Percentiles rank a stretch among this genome's conserved stretches.
Conservation (phyloP, 2,329 filamentous ascomycete genomes). For the Sclerotinia spermophila region DNA sequence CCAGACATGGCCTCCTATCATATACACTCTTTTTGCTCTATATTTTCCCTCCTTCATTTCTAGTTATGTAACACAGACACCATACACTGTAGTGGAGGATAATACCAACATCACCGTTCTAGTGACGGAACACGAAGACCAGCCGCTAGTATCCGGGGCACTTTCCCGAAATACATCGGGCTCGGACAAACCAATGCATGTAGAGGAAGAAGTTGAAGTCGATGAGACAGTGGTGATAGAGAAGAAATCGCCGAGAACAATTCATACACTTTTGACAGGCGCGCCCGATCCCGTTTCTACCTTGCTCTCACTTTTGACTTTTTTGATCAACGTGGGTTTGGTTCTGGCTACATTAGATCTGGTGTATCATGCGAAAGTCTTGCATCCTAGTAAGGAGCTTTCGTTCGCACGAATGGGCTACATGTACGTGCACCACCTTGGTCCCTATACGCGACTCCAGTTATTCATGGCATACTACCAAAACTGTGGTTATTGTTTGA, state of each 20-base stretch:
- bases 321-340: conserved; percentile 68
- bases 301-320: conserved; percentile 61
- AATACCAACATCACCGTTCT: conserved; percentile 55
- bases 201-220: conserved; percentile 54
- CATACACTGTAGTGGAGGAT: conserved; percentile 55
- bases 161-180: conserved; percentile 30
- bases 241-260: conserved; percentile 52
- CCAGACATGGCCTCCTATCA: conserved; percentile 41
- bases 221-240: conserved; percentile 59
- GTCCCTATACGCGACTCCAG: not conserved
- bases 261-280: conserved; percentile 70
- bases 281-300: conserved; percentile 69
- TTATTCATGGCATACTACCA: not conserved
- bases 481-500: not conserved
- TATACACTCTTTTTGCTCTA: conserved; percentile 61
- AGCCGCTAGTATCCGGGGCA: conserved; percentile 32
- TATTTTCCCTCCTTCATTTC: conserved; percentile 62
- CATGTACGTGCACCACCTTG: conserved; percentile 44
- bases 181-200: conserved; percentile 37
- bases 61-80: conserved; percentile 53
- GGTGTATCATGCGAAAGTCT: conserved; percentile 67
- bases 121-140: conserved; percentile 43
- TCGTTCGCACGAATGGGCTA: conserved; percentile 86
- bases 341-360: conserved; percentile 72
- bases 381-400: conserved; percentile 68